Evolutionary conservation across 148 eudicot genomes (phyloP).

Genomic region (Amaranthus palmeri): DNA sequence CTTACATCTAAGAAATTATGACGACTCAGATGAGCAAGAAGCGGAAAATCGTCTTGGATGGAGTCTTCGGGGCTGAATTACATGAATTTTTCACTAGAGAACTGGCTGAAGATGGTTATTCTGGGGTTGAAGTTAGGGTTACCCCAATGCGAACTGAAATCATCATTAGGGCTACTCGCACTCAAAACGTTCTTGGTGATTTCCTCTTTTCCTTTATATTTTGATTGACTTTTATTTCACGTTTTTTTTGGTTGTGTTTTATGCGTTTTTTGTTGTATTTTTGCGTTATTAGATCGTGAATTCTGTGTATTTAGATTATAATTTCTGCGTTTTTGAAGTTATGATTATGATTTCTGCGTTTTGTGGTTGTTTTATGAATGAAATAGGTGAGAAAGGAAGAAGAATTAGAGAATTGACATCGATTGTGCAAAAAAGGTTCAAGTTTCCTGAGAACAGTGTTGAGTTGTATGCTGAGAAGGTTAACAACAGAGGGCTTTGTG

Average conservation of each 20-base stretch:
- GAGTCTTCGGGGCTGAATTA: constrained; percentile 78
- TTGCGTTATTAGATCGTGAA: background rate
- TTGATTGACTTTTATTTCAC: no score
- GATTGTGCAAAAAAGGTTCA: constrained; percentile 79
- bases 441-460: constrained; percentile 79
- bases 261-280: no score
- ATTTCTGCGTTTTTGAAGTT: background rate
- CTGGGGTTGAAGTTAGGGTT: constrained; percentile 88
- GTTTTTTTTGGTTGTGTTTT: no score
- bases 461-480: constrained; percentile 93
- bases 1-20: constrained; percentile 28
- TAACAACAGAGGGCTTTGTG: constrained; percentile 90
- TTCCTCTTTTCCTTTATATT: background rate
- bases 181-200: constrained; percentile 83
- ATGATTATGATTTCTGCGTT: background rate
- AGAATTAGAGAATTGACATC: constrained; percentile 85
- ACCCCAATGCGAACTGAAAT: constrained; percentile 92
- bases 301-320: no score
- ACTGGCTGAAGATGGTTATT: constrained; percentile 86
- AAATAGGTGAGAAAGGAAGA: constrained; percentile 79
- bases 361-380: background rate
- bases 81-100: constrained; percentile 75
- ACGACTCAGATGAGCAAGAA: constrained; percentile 76
- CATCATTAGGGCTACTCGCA: constrained; percentile 81
- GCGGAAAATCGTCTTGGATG: constrained; percentile 82